A percentile compares a stretch with the other conserved stretches of the same genome.
phyloP scores from a whole-genome alignment of 2,329 filamentous ascomycete species.

The Neonectria faginata region DNA sequence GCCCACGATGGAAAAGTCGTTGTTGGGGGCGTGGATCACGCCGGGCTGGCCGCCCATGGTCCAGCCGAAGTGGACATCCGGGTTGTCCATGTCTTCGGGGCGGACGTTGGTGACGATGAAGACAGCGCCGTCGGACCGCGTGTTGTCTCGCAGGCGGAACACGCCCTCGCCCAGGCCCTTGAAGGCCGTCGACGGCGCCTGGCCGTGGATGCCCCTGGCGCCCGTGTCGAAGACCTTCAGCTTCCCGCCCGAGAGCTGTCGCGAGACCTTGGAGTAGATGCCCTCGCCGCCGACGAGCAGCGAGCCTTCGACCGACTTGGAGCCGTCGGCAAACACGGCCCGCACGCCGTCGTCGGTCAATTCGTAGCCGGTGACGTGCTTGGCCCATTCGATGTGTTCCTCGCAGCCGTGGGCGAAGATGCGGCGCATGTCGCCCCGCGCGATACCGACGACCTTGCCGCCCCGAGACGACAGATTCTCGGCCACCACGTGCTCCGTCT shows the following conservation, averaged over 20 bases:
- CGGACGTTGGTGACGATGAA: conserved; percentile 74
- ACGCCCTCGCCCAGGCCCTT: conserved; percentile 73
- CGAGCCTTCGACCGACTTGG: conserved; percentile 67
- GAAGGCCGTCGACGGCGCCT: conserved; percentile 72
- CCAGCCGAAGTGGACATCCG: conserved; percentile 70
- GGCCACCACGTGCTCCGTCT: conserved; percentile 44
- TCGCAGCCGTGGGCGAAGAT: conserved; percentile 69
- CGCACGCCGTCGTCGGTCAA: conserved; percentile 64
- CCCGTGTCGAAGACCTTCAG: conserved; percentile 74
- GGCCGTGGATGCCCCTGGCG: conserved; percentile 73
- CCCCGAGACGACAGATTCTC: conserved; percentile 62
- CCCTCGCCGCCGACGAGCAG: conserved; percentile 73
- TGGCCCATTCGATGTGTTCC: conserved; percentile 64
- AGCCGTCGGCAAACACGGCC: conserved; percentile 70
- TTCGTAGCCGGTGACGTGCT: conserved; percentile 69
- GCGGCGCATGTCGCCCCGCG: conserved; percentile 71
- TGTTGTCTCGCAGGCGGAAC: conserved; percentile 64
- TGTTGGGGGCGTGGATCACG: conserved; percentile 67
- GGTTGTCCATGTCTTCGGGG: conserved; percentile 68
- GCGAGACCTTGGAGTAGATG: conserved; percentile 69
- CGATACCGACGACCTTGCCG: conserved; percentile 71
- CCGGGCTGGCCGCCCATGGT: conserved; percentile 70
- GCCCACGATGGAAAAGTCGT: conserved; percentile 70
- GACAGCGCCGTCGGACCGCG: conserved; percentile 58
- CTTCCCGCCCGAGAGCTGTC: conserved; percentile 67